phyloP scores from a whole-genome alignment of 2,329 filamentous ascomycete genomes.

The Botryosphaeria dothidea region DNA sequence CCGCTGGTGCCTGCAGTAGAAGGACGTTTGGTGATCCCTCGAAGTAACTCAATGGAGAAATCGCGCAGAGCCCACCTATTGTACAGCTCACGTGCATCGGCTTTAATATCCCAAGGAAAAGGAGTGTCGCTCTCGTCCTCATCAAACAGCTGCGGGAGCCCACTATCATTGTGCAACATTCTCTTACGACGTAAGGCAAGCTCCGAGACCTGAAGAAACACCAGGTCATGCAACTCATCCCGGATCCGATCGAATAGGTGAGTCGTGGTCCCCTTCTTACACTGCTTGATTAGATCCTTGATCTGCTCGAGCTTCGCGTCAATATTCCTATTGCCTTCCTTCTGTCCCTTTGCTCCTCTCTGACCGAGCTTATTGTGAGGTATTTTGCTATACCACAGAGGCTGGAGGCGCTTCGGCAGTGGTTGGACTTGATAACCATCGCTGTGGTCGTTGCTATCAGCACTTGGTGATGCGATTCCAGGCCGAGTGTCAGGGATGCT shows the following conservation, averaged over 20 bases:
- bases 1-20: not conserved
- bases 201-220: slow-evolving; percentile 37
- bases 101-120: slow-evolving; percentile 49
- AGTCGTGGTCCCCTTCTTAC: not conserved
- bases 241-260: slow-evolving; percentile 38
- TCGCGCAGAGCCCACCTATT: slow-evolving; percentile 45
- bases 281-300: not conserved
- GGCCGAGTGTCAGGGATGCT: not conserved
- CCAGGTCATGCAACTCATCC: slow-evolving; percentile 39
- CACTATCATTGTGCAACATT: slow-evolving; percentile 39
- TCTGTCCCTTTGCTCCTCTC: no score
- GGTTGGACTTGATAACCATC: not conserved
- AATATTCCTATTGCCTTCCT: not conserved
- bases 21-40: slow-evolving; percentile 39
- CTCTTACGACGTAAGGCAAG: slow-evolving; percentile 34
- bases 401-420: not conserved
- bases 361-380: not conserved
- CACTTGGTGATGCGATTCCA: not conserved
- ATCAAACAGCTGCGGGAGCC: slow-evolving; percentile 45
- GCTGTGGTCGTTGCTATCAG: not conserved
- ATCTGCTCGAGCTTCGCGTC: not conserved
- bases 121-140: slow-evolving; percentile 22
- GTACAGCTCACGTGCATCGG: slow-evolving; percentile 50
- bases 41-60: slow-evolving; percentile 49
- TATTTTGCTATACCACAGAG: not conserved